Percentiles rank a stretch among this genome's conserved stretches.
These are phyloP conservation scores for Lepidium campestre DNA, from an alignment of 441 rosid species.

Conservation along the genomic window DNA sequence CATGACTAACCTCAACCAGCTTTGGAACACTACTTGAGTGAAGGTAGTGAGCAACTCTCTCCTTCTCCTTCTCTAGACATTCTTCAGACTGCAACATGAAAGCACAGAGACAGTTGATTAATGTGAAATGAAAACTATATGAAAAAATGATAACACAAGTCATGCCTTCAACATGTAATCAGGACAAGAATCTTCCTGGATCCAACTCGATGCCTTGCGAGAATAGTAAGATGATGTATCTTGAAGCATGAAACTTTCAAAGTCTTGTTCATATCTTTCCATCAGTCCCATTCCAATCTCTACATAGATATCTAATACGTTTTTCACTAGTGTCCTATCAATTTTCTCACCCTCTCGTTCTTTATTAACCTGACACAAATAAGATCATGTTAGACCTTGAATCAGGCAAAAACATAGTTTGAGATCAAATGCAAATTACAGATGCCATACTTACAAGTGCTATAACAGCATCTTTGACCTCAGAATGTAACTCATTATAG, in stretches of 20 bases:
- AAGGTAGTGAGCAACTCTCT: conserved; percentile 82
- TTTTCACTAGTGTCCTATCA: conserved; percentile 75
- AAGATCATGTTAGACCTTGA: background rate
- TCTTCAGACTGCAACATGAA: conserved; percentile 72
- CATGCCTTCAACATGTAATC: conserved; percentile 79
- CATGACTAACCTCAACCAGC: conserved; percentile 69
- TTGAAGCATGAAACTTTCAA: conserved; percentile 64
- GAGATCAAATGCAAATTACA: background rate
- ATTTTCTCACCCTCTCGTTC: conserved; percentile 93
- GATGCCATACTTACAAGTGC: conserved; percentile 49
- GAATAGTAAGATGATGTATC: conserved; percentile 78
- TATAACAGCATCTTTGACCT: conserved; percentile 69
- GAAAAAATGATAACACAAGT: background rate
- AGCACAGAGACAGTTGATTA: background rate
- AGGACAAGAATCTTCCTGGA: conserved; percentile 75
- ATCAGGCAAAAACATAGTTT: background rate
- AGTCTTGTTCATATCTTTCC: conserved; percentile 68
- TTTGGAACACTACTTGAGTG: conserved; percentile 79
- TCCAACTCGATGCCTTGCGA: conserved; percentile 86
- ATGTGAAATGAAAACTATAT: background rate
- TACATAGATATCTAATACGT: conserved; percentile 75
- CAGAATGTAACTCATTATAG: conserved; percentile 47
- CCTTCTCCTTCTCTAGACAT: conserved; percentile 86
- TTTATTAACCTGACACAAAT: conserved; percentile 53
- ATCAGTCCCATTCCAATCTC: conserved; percentile 87